These are phyloP conservation scores for Lachnum nothofagi DNA, from an alignment of 2,329 filamentous ascomycete genomes.

Conservation along the genomic window DNA sequence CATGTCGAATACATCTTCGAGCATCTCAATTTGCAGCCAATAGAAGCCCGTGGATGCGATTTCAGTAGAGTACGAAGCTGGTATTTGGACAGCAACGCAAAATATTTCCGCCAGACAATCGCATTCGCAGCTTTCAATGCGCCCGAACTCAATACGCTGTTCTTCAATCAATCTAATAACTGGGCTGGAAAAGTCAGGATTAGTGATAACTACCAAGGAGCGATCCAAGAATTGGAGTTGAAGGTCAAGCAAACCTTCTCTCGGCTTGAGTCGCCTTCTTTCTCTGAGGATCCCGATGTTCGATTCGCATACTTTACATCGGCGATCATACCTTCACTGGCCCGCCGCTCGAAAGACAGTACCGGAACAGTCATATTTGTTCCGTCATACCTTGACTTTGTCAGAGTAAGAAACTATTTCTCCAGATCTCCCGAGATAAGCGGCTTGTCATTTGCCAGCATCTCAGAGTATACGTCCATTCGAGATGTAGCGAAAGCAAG, in stretches of 20 bases:
- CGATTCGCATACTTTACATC: slow-evolving; percentile 88
- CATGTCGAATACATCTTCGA: slow-evolving; percentile 89
- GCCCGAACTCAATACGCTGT: slow-evolving; percentile 78
- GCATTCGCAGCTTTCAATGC: slow-evolving; percentile 78
- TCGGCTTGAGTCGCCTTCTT: slow-evolving; percentile 68
- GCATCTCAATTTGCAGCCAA: slow-evolving; percentile 85
- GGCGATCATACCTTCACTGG: slow-evolving; percentile 70
- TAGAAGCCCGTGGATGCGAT: slow-evolving; percentile 85
- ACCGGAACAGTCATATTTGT: slow-evolving; percentile 81
- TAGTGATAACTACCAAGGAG: slow-evolving; percentile 60
- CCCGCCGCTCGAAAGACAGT: slow-evolving; percentile 60
- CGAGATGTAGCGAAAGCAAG: slow-evolving; percentile 77
- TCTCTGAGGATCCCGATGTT: slow-evolving; percentile 74
- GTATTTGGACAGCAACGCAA: slow-evolving; percentile 87
- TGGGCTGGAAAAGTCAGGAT: slow-evolving; percentile 73
- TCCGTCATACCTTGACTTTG: slow-evolving; percentile 90
- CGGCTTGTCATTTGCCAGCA: slow-evolving; percentile 65
- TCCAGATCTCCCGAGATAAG: slow-evolving; percentile 59
- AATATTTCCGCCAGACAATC: slow-evolving; percentile 78
- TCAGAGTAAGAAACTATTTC: slow-evolving; percentile 88
- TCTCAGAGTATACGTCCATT: slow-evolving; percentile 81
- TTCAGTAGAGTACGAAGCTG: slow-evolving; percentile 84
- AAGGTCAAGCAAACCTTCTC: slow-evolving; percentile 83
- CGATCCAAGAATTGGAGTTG: slow-evolving; percentile 67
- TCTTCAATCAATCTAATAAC: slow-evolving; percentile 72